Percentiles rank a stretch among this genome's conserved stretches.
phyloP scores from a whole-genome alignment of 139 green algal genomes.

The Haematococcus lacustris region DNA sequence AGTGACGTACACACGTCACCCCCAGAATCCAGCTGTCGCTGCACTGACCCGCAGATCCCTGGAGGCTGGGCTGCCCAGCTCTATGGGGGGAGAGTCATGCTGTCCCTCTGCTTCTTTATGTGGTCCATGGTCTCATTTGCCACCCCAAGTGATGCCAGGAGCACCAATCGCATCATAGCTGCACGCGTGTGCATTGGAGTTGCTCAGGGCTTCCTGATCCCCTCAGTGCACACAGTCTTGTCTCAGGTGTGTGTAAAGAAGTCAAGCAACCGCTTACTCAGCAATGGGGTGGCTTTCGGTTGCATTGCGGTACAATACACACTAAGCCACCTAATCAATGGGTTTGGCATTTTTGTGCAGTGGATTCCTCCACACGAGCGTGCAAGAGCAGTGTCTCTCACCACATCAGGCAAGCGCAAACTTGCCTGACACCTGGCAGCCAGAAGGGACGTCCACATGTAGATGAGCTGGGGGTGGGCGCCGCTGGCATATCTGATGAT shows the following conservation, averaged over 20 bases:
- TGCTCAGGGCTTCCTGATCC: slow-evolving; percentile 90
- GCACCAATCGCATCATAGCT: slow-evolving; percentile 19
- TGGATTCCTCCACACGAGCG: slow-evolving; percentile 87
- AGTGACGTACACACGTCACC: too few species aligned
- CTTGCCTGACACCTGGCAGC: too few species aligned
- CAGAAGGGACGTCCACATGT: too few species aligned
- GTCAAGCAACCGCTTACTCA: too few species aligned
- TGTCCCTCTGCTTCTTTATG: slow-evolving; percentile 70
- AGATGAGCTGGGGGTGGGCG: too few species aligned
- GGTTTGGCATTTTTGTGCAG: slow-evolving; percentile 21
- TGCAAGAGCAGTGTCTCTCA: slow-evolving; percentile 76
- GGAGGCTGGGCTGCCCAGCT: slow-evolving; percentile 85
- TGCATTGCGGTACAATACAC: background rate
- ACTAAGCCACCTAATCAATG: background rate
- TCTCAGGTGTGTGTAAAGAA: slow-evolving; percentile 50
- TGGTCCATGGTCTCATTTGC: slow-evolving; percentile 76
- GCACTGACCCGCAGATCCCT: slow-evolving; percentile 59
- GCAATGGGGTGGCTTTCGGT: too few species aligned
- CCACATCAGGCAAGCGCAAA: slow-evolving; percentile 69
- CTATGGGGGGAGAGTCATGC: slow-evolving; percentile 75
- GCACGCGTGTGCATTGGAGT: slow-evolving; percentile 68
- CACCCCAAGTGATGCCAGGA: slow-evolving; percentile 55
- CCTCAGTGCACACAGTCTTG: slow-evolving; percentile 90
- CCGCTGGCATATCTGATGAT: too few species aligned
- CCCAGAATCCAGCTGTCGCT: background rate